Evolutionary conservation across 371 early-diverging fungal genomes (phyloP), one percentile per base, ranked within the genome.

Genomic region (Lichtheimia ornata): DNA sequence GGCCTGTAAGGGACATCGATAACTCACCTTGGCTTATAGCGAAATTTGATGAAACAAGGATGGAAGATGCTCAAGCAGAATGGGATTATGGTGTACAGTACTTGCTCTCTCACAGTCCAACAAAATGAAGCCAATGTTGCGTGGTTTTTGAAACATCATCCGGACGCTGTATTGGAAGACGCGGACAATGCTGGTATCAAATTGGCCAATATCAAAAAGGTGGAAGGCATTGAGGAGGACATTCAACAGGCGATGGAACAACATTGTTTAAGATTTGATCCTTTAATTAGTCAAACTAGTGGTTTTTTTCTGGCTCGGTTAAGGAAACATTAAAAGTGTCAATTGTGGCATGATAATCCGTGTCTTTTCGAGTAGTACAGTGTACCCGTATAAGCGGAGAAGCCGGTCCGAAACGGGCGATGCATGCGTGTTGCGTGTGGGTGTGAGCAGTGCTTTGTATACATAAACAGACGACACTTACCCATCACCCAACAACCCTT

Each of bases 51-150:
- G 59, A 53, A 53, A 5, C 59, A 64, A 45, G 64, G 59, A n/a
- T 64, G 64, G 59, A 44, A 20, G 2, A 64, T 64, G 64, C 54
- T 64, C 28, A 58, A 58, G 28, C 17, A 25, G 3, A 88, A 87
- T 14, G 96, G 96, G 0, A 74, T 88, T 2, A 72, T 95, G 69
- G 90, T 96, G 4, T 97, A 96, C 71, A 91, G 91, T 63, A 95
- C 94, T 0, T 95, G 95, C 67, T 89, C 89, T 1, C 70, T 96
- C 18, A 85, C 93, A 0, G 69, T 82, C 4, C 75, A 77, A 7
- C 95, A 96, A 67, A 95, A 96, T 62, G 97, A 95, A 67, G 86
- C 82, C 14, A 85, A 94, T 35, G 76, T 95, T 2, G 83, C 76
- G 3, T 88, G 91, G 84, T 94, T 95, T 57, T 64, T 97, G 45